phyloP scores from a whole-genome alignment of 2,329 filamentous ascomycete species.

The Huntiella savannae region DNA sequence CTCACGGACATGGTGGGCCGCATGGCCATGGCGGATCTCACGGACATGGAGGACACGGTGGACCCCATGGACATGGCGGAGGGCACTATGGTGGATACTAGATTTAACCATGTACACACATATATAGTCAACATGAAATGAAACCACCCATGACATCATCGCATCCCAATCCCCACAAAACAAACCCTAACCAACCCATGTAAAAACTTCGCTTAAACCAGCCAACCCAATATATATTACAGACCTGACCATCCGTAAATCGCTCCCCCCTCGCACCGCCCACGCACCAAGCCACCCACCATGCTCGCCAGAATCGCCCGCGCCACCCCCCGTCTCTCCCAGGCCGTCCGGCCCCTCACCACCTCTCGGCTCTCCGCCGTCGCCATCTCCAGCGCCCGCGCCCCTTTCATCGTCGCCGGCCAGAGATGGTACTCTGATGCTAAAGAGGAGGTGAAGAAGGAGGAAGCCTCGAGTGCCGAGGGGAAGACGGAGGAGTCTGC shows the following conservation, averaged over 20 bases:
- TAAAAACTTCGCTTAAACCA: no score
- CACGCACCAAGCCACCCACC: background rate
- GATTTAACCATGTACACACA: no score
- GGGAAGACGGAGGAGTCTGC: constrained; percentile 17
- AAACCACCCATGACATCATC: no score
- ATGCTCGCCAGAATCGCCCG: constrained; percentile 10
- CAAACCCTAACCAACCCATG: no score
- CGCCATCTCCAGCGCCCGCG: background rate
- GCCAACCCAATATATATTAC: no score
- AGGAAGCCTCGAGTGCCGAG: no score
- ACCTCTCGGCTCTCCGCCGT: background rate
- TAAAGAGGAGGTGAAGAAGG: constrained; percentile 13
- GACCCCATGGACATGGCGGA: background rate
- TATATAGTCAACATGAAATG: no score
- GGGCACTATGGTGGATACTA: background rate
- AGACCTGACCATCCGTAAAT: no score
- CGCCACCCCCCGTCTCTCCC: constrained; percentile 7
- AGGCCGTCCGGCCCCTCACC: constrained; percentile 3
- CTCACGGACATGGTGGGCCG: background rate
- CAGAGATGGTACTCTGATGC: constrained; percentile 7
- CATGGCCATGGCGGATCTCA: background rate
- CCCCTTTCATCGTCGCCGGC: constrained; percentile 1
- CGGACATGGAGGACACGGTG: background rate
- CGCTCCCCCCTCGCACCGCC: no score
- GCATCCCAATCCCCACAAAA: no score